Evolutionary conservation across 2,329 filamentous ascomycete species (phyloP).

Genomic region (Fusarium verrucosum): DNA sequence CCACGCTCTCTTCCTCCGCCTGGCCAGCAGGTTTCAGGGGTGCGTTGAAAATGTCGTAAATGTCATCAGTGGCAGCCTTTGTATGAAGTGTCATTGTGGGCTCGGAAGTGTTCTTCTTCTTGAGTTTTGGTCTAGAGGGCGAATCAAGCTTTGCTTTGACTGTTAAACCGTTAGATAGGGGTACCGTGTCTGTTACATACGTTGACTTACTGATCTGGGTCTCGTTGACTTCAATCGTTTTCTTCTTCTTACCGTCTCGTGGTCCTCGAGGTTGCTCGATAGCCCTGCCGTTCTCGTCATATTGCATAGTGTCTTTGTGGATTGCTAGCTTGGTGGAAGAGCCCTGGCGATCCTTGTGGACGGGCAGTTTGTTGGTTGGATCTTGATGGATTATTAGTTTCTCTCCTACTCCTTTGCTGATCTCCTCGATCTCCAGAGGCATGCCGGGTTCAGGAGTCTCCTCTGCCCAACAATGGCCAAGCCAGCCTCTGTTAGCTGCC

Average conservation of each 20-base stretch:
- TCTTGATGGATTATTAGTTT: constrained; percentile 45
- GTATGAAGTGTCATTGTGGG: constrained; percentile 99
- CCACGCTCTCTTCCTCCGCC: constrained; percentile 56
- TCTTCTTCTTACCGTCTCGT: constrained; percentile 72
- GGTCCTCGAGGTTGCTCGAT: constrained; percentile 57
- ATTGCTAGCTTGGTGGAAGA: constrained; percentile 39
- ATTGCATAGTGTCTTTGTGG: constrained; percentile 48
- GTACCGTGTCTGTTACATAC: neutral
- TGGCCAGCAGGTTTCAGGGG: constrained; percentile 57
- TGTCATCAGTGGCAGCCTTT: constrained; percentile 93
- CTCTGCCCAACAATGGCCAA: constrained; percentile 66
- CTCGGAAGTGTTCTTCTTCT: constrained; percentile 77
- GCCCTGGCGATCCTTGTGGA: constrained; percentile 29
- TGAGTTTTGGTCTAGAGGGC: constrained; percentile 83
- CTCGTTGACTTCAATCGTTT: constrained; percentile 85
- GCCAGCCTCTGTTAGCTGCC: constrained; percentile 77
- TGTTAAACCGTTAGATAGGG: constrained; percentile 53
- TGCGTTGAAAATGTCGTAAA: constrained; percentile 96
- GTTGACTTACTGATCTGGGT: constrained; percentile 83
- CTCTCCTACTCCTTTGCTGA: constrained; percentile 41
- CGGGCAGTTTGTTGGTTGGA: constrained; percentile 31
- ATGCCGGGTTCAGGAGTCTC: constrained; percentile 46
- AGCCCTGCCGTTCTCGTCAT: constrained; percentile 69
- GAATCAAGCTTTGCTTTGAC: constrained; percentile 95
- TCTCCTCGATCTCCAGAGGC: constrained; percentile 46